Evolutionary conservation across 2,329 filamentous ascomycete species (phyloP), one percentile per base, ranked within the genome.

Genomic region (Corynespora cassiicola): DNA sequence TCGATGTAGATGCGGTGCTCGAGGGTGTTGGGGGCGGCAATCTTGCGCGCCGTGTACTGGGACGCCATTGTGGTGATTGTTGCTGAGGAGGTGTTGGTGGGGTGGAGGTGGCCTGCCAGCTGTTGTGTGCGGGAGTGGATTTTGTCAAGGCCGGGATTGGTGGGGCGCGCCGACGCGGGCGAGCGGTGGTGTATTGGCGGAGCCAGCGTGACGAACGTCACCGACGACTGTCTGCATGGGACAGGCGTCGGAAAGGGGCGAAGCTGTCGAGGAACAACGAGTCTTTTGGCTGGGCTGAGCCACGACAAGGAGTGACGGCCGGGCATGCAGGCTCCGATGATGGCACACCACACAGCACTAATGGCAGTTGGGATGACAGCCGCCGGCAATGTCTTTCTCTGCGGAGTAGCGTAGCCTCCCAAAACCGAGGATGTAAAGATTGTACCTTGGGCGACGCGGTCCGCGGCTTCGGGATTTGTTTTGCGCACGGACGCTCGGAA

Each of bases 1-100:
- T 99, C 92, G 69, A 97, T 85, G 83, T 87, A 99, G 76, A 96
- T 86, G 69, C 94, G 89, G 84, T 96, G 90, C 80, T 97, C 91
- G 70, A 96, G 80, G 62, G 94, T 97, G 81, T 96, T 87, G 65
- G 90, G 83, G 65, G 88, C 84, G 64, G 81, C 94, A 69, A 96
- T 80, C 82, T 95, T 96, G 78, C 91, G 87, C 70, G 87, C 75
- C 66, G 79, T 80, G 79, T 90, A 99, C 52, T 73, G 71, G 48
- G 82, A 80, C 77, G 86, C 84, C 64, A 75, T 78, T 60, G 50
- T 68, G 58, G 52, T 46, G 56, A 50, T 55, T 52, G 48, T 49
- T 45, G 39, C 45, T 46, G 43, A 39, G 44, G 42, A 41, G 47
- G 42, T 49, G 45, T 28, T 41, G 27, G 39, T 52, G 36, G 53